A percentile compares a stretch with the other conserved stretches of the same genome.
Evolutionary conservation across 2,329 filamentous ascomycete genomes (phyloP).

Genomic region (Botrytis paeoniae): DNA sequence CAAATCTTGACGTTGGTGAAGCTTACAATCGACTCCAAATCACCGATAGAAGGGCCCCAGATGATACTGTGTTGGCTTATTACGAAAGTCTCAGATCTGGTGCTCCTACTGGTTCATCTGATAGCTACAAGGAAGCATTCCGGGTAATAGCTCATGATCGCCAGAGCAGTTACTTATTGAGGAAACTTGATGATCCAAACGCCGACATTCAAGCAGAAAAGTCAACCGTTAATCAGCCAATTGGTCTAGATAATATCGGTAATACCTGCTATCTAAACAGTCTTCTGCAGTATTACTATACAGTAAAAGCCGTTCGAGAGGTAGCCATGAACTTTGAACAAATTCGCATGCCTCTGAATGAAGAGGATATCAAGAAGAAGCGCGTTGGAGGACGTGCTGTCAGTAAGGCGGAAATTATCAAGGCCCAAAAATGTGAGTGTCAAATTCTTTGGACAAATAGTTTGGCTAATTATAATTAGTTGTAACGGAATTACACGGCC

Average conservation of each 20-base stretch:
- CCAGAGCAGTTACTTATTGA: constrained; percentile 35
- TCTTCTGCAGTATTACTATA: constrained; percentile 92
- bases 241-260: constrained; percentile 88
- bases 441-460: constrained; percentile 13
- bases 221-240: constrained; percentile 59
- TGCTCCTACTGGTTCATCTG: constrained; percentile 34
- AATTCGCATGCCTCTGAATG: constrained; percentile 64
- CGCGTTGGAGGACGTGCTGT: constrained; percentile 73
- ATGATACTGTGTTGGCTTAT: constrained; percentile 37
- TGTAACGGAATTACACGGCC: constrained; percentile 64
- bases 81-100: constrained; percentile 33
- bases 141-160: constrained; percentile 36
- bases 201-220: constrained; percentile 32
- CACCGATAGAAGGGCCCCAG: constrained; percentile 28
- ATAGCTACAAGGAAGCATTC: constrained; percentile 36
- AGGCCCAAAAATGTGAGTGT: constrained; percentile 70
- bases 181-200: constrained; percentile 38
- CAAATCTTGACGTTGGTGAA: constrained; percentile 32
- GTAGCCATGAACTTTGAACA: constrained; percentile 75
- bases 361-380: constrained; percentile 61
- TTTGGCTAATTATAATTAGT: constrained; percentile 49
- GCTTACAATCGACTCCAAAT: constrained; percentile 38
- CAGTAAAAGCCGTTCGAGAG: constrained; percentile 75
- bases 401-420: constrained; percentile 53
- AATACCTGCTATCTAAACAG: constrained; percentile 99